A percentile compares a stretch with the other conserved stretches of the same genome.
phyloP scores from a whole-genome alignment of 495 filamentous ascomycete genomes.

The Aspergillus taichungensis region DNA sequence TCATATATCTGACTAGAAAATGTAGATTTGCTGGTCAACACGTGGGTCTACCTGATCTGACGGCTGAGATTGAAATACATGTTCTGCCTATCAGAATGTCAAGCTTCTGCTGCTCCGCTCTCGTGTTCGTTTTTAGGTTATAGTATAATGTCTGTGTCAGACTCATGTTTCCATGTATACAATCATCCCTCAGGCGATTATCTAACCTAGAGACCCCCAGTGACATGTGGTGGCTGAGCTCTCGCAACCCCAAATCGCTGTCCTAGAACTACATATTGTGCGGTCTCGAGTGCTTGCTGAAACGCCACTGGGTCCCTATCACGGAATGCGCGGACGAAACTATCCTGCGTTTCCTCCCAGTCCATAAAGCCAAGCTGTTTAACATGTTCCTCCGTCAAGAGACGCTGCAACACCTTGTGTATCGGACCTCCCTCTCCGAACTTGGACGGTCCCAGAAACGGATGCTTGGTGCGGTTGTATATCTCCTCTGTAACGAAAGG shows the following conservation, averaged over 20 bases:
- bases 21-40: no score
- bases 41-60: no score
- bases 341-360: not conserved
- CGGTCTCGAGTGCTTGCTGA: constrained; percentile 1
- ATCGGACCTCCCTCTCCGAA: constrained; percentile 27
- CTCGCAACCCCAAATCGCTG: constrained; percentile 7
- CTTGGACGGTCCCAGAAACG: constrained; percentile 28
- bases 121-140: no score
- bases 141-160: no score
- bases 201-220: no score
- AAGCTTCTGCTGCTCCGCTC: no score
- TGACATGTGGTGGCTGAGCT: not conserved
- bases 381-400: constrained; percentile 31
- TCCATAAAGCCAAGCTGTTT: constrained; percentile 35
- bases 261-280: constrained; percentile 8
- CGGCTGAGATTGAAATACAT: no score
- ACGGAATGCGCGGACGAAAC: constrained; percentile 25
- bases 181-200: no score
- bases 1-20: no score
- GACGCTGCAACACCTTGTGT: constrained; percentile 18
- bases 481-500: constrained; percentile 44
- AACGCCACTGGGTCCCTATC: constrained; percentile 8
- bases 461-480: constrained; percentile 37
- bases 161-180: no score
- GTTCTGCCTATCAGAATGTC: no score